Evolutionary conservation across 2,329 filamentous ascomycete genomes (phyloP), one percentile per base, ranked within the genome.

Genomic region (Daldinia sp.): DNA sequence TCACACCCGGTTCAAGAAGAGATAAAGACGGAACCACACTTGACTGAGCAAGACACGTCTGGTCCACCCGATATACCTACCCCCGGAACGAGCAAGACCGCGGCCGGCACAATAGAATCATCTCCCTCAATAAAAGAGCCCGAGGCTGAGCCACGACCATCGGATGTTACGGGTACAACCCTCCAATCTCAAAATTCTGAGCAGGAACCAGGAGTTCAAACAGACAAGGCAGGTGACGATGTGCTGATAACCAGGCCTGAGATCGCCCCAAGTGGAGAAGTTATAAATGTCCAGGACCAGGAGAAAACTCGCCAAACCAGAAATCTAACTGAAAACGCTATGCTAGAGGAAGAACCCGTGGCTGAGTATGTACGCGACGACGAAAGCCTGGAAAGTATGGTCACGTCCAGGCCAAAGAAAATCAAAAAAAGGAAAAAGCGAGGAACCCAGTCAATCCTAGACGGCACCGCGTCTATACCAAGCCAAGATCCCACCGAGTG

Each of bases 381-480:
- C 21, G 52, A 59, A 50, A 35, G 11, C 15, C n/a, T 23, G 29
- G 63, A 68, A 35, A 29, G 25, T 13, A 15, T 32, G 4, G 21
- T 19, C 27, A 25, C 35, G 27, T 51, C 27, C 25, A 68, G 67
- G 43, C 67, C 70, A 9, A 66, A 71, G 58, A 70, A 69, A 53
- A 66, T 68, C n/a, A 70, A 71, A 58, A 69, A 71, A 45, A 68
- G 69, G 55, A 64, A 70, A 59, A 61, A 64, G 51, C 63, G 60
- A 25, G 49, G 51, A 54, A 64, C 59, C 45, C 55, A 58, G 17
- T 19, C 55, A 34, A 4, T 54, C 9, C 25, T 32, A 4, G 66
- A 71, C n/a, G 57, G 62, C 47, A 15, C n/a, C 10, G 23, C 37
- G 17, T 41, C 56, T 23, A 50, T 32, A 23, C 41, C 53, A 49